Conservation (phyloP, 83 land plant genomes). For the Thuja plicata region DNA sequence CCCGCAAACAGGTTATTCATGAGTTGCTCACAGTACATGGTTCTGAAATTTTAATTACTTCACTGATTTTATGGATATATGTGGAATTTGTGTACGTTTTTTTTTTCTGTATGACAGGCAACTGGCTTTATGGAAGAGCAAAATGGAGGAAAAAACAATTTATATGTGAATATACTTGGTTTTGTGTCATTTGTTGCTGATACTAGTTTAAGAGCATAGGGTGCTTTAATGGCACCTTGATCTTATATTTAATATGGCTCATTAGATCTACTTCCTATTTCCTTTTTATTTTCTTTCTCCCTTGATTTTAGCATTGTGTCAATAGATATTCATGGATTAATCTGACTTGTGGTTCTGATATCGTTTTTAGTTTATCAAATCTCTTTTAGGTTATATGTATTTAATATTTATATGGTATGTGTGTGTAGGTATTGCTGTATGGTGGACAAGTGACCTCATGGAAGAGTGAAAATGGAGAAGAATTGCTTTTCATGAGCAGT, state of each 20-base stretch:
- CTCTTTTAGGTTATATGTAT: background rate
- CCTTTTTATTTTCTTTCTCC: no score
- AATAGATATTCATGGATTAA: conserved; percentile 29
- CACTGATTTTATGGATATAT: background rate
- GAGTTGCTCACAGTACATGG: background rate
- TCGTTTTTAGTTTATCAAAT: no score
- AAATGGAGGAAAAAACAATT: conserved; percentile 53
- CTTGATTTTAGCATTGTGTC: conserved; percentile 36
- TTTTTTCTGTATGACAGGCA: conserved; percentile 72
- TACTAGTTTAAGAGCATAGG: no score
- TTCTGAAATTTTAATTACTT: background rate
- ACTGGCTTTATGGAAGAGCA: conserved; percentile 85
- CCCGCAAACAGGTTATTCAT: background rate
- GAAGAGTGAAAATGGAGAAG: conserved; percentile 82
- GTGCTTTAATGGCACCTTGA: no score
- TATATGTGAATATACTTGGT: no score
- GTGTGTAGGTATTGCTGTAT: conserved; percentile 58
- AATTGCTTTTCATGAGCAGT: conserved; percentile 73
- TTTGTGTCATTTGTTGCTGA: no score
- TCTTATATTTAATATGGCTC: no score
- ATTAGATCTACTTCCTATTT: no score
- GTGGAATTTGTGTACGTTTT: conserved; percentile 25
- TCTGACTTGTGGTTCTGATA: background rate
- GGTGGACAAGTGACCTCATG: conserved; percentile 89
- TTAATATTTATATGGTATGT: background rate